Evolutionary conservation across 345 rosid species (phyloP), one percentile per base, ranked within the genome.

Genomic region (Acer yangbiense): DNA sequence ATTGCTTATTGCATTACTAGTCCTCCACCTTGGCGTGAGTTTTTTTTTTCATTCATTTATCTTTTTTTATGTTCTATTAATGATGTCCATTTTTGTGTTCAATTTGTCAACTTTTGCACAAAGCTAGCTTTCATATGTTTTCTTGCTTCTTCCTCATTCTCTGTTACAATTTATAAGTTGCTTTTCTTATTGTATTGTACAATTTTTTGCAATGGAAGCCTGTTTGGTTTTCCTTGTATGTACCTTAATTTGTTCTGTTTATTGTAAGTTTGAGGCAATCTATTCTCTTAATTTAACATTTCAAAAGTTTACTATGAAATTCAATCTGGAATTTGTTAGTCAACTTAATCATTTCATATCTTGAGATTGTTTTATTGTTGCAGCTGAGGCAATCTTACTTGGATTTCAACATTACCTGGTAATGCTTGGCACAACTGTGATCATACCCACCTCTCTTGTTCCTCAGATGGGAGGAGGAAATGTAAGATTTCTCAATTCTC

Each of bases 21-120:
- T 74, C 99, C 98, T 76, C 99, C 99, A 84, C 98, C 99, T 77
- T 96, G 99, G 99, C 99, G 99, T 96, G 83, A 92, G 90, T 80
- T 78, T 27, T 44, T 80, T 78, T 39, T 44, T 17, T 29, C 61
- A 20, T 57, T 43, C 35, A 17, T 78, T 43, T 32, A 39, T 32
- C 43, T 62, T 10, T 54, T 20, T 20, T 43, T 2, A 14, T 27
- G 20, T 6, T 27, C n/a, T 32, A 21, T 11, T 21, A 39, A 27
- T 64, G 20, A 62, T n/a, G 13, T 48, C 39, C 44, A 35, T 54
- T 71, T 44, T 58, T 0, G 23, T 52, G 67, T 72, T 54, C 43
- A 13, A 65, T 23, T 81, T 79, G 61, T 32, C 66, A 65, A 41
- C 62, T 7, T 20, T 44, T 74, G 68, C 3, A 20, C 21, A 35